These are phyloP conservation scores for Citeromyces matritensis DNA, from an alignment of 805 yeast genomes.

Conservation along the genomic window DNA sequence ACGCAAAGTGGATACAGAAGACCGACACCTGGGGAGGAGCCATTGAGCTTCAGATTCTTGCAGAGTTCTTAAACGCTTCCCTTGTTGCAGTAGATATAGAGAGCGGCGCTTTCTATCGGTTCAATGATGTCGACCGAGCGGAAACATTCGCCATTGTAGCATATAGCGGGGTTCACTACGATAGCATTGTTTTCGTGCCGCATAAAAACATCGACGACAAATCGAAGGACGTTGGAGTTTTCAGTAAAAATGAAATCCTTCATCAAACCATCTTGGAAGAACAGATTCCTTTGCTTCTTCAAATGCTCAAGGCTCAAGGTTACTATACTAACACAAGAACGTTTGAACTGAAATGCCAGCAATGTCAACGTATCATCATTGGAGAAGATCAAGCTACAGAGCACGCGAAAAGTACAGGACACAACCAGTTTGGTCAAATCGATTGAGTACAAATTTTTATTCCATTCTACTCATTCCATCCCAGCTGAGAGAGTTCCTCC, in stretches of 20 bases:
- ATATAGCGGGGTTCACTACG: conserved; percentile 67
- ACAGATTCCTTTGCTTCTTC: conserved; percentile 23
- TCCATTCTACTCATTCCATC: conserved; percentile 25
- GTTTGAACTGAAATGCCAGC: conserved; percentile 41
- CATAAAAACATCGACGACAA: conserved; percentile 9
- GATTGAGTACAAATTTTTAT: conserved; percentile 1
- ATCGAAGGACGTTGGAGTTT: conserved; percentile 22
- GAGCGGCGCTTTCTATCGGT: conserved; percentile 39
- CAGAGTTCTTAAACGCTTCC: conserved; percentile 31
- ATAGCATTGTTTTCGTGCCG: conserved; percentile 31
- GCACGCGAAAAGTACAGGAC: conserved; percentile 53
- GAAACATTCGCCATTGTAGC: conserved; percentile 33
- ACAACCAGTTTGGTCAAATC: conserved; percentile 46
- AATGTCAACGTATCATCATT: conserved; percentile 30
- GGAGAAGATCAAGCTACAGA: conserved; percentile 54
- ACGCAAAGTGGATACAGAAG: conserved; percentile 44
- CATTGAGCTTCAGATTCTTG: conserved; percentile 52
- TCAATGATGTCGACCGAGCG: conserved; percentile 19
- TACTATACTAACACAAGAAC: conserved; percentile 52
- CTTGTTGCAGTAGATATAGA: conserved; percentile 54
- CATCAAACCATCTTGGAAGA: conserved; percentile 17
- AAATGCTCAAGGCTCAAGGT: conserved; percentile 29
- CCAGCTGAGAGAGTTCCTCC: conserved; percentile 58
- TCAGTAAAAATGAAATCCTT: conserved; percentile 17
- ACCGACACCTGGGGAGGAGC: conserved; percentile 76